Evolutionary conservation across 768 basidiomycete species (phyloP).

Genomic region (Pulveroboletus sp.): DNA sequence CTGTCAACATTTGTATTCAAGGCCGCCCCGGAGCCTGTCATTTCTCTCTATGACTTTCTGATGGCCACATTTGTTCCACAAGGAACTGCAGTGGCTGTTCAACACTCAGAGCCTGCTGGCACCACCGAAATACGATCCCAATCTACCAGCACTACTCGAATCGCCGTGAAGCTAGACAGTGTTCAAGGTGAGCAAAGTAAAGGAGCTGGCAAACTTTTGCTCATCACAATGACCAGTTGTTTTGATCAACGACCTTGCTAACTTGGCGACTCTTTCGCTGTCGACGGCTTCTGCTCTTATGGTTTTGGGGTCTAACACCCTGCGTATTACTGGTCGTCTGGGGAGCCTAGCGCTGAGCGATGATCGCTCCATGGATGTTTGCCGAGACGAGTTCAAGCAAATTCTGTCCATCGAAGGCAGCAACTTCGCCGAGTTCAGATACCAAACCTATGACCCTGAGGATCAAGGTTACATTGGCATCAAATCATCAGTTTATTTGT

Average conservation of each 20-base stretch:
- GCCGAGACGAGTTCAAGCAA: slow-evolving; percentile 70
- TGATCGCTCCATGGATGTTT: slow-evolving; percentile 49
- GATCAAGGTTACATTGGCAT: slow-evolving; percentile 70
- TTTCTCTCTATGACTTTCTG: slow-evolving; percentile 92
- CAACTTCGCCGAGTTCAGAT: slow-evolving; percentile 90
- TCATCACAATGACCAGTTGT: slow-evolving; percentile 48
- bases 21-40: slow-evolving; percentile 84
- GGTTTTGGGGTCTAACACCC: slow-evolving; percentile 62
- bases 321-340: slow-evolving; percentile 76
- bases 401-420: slow-evolving; percentile 91
- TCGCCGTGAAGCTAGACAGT: slow-evolving; percentile 78
- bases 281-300: slow-evolving; percentile 87
- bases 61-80: slow-evolving; percentile 90
- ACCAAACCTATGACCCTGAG: slow-evolving; percentile 82
- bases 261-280: slow-evolving; percentile 81
- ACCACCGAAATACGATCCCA: slow-evolving; percentile 1
- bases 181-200: slow-evolving; percentile 57
- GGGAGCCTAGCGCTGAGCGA: slow-evolving; percentile 83
- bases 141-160: slow-evolving; percentile 61
- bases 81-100: slow-evolving; percentile 7
- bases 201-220: neutral
- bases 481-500: slow-evolving; percentile 77
- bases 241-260: slow-evolving; percentile 65
- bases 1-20: slow-evolving; percentile 89
- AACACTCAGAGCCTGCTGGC: slow-evolving; percentile 8